Evolutionary conservation across 352 stramenopile genomes (phyloP).

Genomic region (Pythium pectinolyticum): DNA sequence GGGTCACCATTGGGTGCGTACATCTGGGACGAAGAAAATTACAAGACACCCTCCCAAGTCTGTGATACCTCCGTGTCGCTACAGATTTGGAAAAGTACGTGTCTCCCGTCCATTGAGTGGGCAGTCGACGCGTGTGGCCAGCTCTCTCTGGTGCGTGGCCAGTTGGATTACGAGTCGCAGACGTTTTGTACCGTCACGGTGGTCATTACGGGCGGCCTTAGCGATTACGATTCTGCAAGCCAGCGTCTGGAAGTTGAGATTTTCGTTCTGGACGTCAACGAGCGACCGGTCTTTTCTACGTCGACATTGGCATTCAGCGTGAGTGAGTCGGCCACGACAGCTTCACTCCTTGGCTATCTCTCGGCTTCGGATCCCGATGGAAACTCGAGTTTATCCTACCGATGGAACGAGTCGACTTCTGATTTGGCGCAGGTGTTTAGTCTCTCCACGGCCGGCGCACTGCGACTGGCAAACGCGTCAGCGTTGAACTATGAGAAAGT

Average conservation of each 20-base stretch:
- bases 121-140: conserved; percentile 28
- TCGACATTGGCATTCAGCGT: conserved; percentile 22
- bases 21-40: conserved; percentile 30
- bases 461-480: conserved; percentile 22
- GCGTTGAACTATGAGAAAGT: conserved; percentile 26
- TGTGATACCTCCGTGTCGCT: conserved; percentile 12
- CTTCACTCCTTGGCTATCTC: conserved; percentile 25
- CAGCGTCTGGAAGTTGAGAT: conserved; percentile 22
- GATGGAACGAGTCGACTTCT: not conserved
- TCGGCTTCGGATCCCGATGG: conserved; percentile 23
- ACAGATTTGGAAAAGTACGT: conserved; percentile 10
- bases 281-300: conserved; percentile 17
- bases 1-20: conserved; percentile 16
- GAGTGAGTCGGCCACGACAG: conserved; percentile 9
- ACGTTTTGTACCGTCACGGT: conserved; percentile 21
- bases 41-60: not conserved
- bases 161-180: conserved; percentile 33
- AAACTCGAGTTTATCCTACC: conserved; percentile 9
- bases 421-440: conserved; percentile 8
- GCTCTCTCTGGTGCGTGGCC: conserved; percentile 17
- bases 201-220: conserved; percentile 14
- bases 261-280: conserved; percentile 27
- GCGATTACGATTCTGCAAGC: conserved; percentile 18
- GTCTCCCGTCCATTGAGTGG: conserved; percentile 11
- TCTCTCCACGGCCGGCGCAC: not conserved